phyloP scores from a whole-genome alignment of 75 land plant genomes.

The Cunninghamia lanceolata region DNA sequence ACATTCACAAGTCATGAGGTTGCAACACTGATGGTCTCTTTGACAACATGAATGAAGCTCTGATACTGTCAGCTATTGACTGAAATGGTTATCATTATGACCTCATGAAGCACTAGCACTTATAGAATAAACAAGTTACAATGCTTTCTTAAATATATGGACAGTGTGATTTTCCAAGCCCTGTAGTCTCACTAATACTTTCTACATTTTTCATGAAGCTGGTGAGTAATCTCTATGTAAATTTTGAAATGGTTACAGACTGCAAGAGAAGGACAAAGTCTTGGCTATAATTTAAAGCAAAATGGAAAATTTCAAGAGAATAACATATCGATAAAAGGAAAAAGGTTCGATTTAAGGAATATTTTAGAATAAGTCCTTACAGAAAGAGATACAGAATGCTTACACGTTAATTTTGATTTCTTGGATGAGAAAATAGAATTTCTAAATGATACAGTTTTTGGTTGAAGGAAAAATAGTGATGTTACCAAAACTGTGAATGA shows the following conservation, averaged over 20 bases:
- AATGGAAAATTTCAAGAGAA: too few relatives aligned
- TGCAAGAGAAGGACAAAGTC: background rate
- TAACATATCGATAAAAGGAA: too few relatives aligned
- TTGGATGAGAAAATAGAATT: background rate
- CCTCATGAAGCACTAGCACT: background rate
- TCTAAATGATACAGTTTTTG: background rate
- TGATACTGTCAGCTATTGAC: background rate
- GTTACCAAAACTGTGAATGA: background rate
- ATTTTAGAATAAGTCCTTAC: background rate
- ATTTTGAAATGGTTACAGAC: background rate
- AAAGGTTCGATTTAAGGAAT: too few relatives aligned
- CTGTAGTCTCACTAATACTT: background rate
- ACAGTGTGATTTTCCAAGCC: background rate
- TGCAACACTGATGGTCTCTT: background rate
- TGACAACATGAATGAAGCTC: background rate
- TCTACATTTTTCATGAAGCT: background rate
- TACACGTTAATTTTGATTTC: background rate
- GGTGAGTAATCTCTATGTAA: background rate
- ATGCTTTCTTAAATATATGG: too few relatives aligned
- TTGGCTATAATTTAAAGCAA: background rate
- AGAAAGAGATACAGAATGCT: background rate
- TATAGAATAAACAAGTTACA: background rate
- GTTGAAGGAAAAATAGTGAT: background rate
- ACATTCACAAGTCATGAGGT: background rate
- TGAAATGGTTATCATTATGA: background rate